phyloP scores from a whole-genome alignment of 2,329 filamentous ascomycete species.

The Hypoxylon rubiginosum region DNA sequence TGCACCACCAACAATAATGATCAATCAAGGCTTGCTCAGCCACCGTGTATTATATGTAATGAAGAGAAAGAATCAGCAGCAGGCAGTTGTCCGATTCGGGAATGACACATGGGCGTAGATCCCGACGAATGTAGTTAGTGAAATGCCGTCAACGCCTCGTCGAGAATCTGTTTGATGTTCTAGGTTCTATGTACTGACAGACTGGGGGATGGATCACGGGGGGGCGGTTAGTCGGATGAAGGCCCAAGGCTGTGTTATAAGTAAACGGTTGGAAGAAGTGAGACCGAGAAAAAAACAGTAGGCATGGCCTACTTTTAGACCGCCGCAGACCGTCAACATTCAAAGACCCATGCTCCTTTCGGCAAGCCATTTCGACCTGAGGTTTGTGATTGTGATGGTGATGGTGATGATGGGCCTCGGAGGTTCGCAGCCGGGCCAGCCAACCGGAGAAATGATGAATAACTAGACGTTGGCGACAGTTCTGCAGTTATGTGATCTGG shows the following conservation, averaged over 20 bases:
- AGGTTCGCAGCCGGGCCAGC: constrained; percentile 35
- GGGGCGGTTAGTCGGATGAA: constrained; percentile 35
- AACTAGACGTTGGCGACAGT: constrained; percentile 26
- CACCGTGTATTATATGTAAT: constrained; percentile 32
- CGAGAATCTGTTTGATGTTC: constrained; percentile 38
- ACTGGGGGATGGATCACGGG: constrained; percentile 32
- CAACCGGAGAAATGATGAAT: constrained; percentile 40
- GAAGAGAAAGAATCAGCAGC: constrained; percentile 29
- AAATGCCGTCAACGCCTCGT: constrained; percentile 24
- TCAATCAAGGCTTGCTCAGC: constrained; percentile 36
- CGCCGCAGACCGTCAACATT: constrained; percentile 40
- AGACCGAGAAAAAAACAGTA: constrained; percentile 37
- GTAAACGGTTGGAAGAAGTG: constrained; percentile 30
- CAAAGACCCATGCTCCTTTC: constrained; percentile 30
- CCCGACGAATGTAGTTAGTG: constrained; percentile 37
- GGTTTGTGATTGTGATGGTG: constrained; percentile 17
- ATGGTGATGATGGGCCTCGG: constrained; percentile 22
- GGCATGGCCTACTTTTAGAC: constrained; percentile 42
- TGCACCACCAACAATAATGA: constrained; percentile 26
- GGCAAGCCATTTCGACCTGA: constrained; percentile 30
- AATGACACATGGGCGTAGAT: constrained; percentile 38
- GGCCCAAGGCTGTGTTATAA: constrained; percentile 36
- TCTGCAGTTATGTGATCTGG: constrained; percentile 27
- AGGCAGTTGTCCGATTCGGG: constrained; percentile 35
- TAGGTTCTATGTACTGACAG: constrained; percentile 11